Conservation (phyloP, 2,329 filamentous ascomycete species). For the Elsinoe fawcettii region DNA sequence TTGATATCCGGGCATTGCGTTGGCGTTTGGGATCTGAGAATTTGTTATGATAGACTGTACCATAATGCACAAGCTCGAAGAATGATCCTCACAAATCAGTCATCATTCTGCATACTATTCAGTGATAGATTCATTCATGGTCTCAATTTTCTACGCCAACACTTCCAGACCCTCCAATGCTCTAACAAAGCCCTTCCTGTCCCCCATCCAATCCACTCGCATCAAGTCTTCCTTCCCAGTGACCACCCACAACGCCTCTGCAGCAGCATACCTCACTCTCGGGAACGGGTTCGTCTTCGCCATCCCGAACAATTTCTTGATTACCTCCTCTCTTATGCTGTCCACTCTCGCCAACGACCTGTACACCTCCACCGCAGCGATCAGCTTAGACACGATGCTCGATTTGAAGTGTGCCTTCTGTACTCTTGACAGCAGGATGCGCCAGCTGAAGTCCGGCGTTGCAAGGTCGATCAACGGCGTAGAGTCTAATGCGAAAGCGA, state of each 20-base stretch:
- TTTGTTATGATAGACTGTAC: not conserved
- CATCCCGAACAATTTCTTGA: slow-evolving; percentile 63
- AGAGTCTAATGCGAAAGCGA: slow-evolving; percentile 58
- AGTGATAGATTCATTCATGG: too few species aligned
- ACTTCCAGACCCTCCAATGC: not conserved
- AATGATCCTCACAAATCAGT: too few species aligned
- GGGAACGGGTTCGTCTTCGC: slow-evolving; percentile 72
- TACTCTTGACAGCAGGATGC: slow-evolving; percentile 58
- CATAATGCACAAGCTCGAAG: not conserved
- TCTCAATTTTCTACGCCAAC: not conserved
- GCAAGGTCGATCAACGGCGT: slow-evolving; percentile 20
- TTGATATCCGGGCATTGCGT: not conserved
- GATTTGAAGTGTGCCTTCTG: slow-evolving; percentile 79
- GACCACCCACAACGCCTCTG: slow-evolving; percentile 35
- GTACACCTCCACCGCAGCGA: slow-evolving; percentile 74
- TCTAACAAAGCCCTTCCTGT: not conserved
- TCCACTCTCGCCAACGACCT: slow-evolving; percentile 55
- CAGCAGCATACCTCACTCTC: slow-evolving; percentile 48
- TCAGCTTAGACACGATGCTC: slow-evolving; percentile 71
- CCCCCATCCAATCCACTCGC: not conserved
- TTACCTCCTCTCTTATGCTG: slow-evolving; percentile 47
- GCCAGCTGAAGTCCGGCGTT: slow-evolving; percentile 50
- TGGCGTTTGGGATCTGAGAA: not conserved
- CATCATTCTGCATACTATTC: too few species aligned
- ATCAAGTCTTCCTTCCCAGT: slow-evolving; percentile 27